These are phyloP conservation scores for Zarea fungicola DNA, from an alignment of 2,329 filamentous ascomycete species.

Conservation along the genomic window DNA sequence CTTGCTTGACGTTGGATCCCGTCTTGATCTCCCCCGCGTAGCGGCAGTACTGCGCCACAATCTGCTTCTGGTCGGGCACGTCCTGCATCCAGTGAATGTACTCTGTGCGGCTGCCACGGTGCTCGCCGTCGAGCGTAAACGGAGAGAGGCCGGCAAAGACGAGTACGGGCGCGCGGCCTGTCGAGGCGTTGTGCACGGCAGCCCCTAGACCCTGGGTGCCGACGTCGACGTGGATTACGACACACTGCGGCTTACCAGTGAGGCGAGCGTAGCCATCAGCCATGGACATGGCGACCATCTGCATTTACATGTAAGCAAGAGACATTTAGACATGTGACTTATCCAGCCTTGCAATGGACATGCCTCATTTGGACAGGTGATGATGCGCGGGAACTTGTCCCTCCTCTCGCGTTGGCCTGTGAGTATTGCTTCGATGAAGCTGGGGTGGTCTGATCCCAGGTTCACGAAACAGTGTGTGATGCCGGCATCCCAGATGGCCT, in stretches of 20 bases:
- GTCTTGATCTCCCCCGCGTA: constrained; percentile 80
- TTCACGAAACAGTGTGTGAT: constrained; percentile 59
- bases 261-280: constrained; percentile 74
- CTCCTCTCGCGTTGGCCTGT: constrained; percentile 65
- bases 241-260: constrained; percentile 67
- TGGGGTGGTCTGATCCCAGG: constrained; percentile 67
- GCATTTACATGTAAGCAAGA: too few relatives aligned
- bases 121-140: constrained; percentile 71
- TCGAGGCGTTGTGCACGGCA: constrained; percentile 74
- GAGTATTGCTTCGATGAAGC: constrained; percentile 75
- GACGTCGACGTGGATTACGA: constrained; percentile 77
- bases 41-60: constrained; percentile 79
- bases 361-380: constrained; percentile 78
- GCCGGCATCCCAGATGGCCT: constrained; percentile 68
- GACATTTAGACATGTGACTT: too few relatives aligned
- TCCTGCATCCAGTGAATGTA: constrained; percentile 87
- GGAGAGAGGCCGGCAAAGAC: constrained; percentile 76
- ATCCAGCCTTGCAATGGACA: constrained; percentile 13
- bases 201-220: constrained; percentile 74
- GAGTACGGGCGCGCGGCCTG: constrained; percentile 67
- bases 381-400: constrained; percentile 63
- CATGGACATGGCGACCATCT: constrained; percentile 84
- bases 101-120: constrained; percentile 71
- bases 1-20: constrained; percentile 80
- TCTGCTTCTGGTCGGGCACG: constrained; percentile 74